Base-by-base conservation (phyloP, 2,329 filamentous ascomycete genomes). In the Cyclaneusma minus region DNA sequence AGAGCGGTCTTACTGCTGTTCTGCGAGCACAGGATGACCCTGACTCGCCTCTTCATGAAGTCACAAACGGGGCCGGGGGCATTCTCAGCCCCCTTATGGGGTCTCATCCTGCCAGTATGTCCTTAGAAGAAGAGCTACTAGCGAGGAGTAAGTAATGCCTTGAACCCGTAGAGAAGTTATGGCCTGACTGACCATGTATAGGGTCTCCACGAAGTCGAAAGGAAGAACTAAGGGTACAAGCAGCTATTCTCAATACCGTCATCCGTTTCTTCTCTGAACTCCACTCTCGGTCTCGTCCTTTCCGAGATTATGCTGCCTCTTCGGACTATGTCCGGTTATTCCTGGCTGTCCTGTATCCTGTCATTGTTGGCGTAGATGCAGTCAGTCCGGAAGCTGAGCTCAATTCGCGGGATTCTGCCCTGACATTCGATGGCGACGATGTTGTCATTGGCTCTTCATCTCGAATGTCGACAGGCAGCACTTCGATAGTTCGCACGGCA, bases 381-480 rank as follows among this genome's bases (percentile, higher is more conserved):
- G 75, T 94, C 20, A 77, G 69, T 29, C 74, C 89, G 0, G 80
- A 89, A 40, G 80, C 74, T 1, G 89, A 98, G 48, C 55, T 95
- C n/a, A 73, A 83, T 40, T 85, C 83, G 10, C 68, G 78, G 39
- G 77, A 85, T 37, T 80, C 80, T 7, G 68, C 71, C 2, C 63
- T 93, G 30, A 87, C 72, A 1, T 92, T 93, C 38, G 82, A 89
- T 38, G 83, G 83, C 1, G 73, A 76, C 22, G 82, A 87, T 49
- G 77, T 93, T 2, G 77, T 85, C 13, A 79, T 91, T 33, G 71
- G 80, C 9, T 63, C 46, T 4, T 35, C 47, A 5, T 44, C 45
- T 25, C 32, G 41, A 14, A 35, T 81, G 4, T 70, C 71, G 10
- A 62, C 66, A 3, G 55, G 62, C 15, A 60, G 65, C 5, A 58